These are phyloP conservation scores for Alternaria sp. DNA, from an alignment of 2,329 filamentous ascomycete genomes.

Conservation along the genomic window DNA sequence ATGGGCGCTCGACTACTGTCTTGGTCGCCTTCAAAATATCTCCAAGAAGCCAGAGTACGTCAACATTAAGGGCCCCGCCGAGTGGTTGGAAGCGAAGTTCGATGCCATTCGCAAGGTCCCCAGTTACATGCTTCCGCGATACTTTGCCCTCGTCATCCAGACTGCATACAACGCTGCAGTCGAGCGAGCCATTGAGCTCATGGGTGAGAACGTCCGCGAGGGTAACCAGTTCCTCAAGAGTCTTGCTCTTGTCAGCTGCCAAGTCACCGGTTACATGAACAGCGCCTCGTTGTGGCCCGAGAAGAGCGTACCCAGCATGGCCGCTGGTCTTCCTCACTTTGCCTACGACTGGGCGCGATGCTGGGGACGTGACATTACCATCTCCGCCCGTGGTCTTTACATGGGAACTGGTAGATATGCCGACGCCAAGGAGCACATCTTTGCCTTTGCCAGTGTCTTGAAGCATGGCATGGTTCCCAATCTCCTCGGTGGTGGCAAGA, in stretches of 20 bases:
- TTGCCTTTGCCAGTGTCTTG: conserved; percentile 91
- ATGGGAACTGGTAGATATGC: conserved; percentile 86
- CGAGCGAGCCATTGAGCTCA: conserved; percentile 77
- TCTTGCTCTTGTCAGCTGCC: conserved; percentile 87
- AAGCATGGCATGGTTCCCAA: conserved; percentile 99
- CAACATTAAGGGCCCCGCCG: conserved; percentile 68
- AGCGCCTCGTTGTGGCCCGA: conserved; percentile 90
- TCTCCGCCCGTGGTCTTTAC: conserved; percentile 89
- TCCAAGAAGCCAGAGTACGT: conserved; percentile 68
- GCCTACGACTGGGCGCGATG: conserved; percentile 92
- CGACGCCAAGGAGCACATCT: conserved; percentile 91
- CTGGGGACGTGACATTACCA: conserved; percentile 98
- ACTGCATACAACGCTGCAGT: conserved; percentile 86
- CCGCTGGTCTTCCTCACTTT: conserved; percentile 93
- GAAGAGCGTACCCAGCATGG: conserved; percentile 83
- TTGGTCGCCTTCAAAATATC: conserved; percentile 76
- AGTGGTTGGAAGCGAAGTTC: conserved; percentile 84
- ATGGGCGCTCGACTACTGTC: conserved; percentile 90
- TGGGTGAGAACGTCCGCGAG: conserved; percentile 76
- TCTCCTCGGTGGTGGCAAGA: conserved; percentile 81
- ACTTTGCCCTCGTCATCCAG: conserved; percentile 88
- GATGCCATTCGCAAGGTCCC: conserved; percentile 85
- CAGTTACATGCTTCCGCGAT: conserved; percentile 87
- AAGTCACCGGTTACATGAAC: conserved; percentile 86
- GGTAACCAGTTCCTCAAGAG: conserved; percentile 90